Evolutionary conservation across 2,329 filamentous ascomycete genomes (phyloP).

Genomic region (Alternaria longipes): DNA sequence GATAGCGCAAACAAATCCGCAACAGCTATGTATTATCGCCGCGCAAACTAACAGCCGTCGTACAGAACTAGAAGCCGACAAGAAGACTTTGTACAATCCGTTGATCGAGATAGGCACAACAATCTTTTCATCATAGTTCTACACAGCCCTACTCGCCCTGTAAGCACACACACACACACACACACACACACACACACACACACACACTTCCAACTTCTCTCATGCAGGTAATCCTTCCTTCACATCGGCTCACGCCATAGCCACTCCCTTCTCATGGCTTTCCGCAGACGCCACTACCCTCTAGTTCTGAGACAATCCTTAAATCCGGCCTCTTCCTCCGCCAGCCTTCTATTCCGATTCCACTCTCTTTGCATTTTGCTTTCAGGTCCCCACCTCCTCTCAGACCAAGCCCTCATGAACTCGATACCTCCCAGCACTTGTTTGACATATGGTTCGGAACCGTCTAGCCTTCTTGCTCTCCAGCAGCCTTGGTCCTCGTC

Average conservation of each 20-base stretch:
- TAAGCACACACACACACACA: too few species aligned
- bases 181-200: too few species aligned
- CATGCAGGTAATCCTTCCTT: neutral
- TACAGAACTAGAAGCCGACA: neutral
- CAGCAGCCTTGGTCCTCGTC: neutral
- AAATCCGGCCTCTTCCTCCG: too few species aligned
- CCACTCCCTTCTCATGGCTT: neutral
- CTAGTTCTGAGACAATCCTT: too few species aligned
- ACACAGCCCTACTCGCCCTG: neutral
- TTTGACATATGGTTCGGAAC: neutral
- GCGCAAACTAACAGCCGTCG: too few species aligned
- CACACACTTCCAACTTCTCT: too few species aligned
- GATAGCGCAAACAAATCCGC: neutral
- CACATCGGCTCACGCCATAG: neutral
- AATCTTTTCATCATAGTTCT: neutral
- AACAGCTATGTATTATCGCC: too few species aligned
- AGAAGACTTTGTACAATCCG: too few species aligned
- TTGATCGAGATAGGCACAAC: neutral
- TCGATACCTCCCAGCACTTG: neutral
- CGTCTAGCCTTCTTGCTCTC: neutral
- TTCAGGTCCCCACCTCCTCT: neutral
- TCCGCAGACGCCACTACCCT: too few species aligned
- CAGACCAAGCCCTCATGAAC: too few species aligned
- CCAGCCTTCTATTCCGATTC: neutral
- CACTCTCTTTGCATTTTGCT: neutral